Base-by-base conservation (phyloP, 331 rosid species). In the Prunus yedoensis region DNA sequence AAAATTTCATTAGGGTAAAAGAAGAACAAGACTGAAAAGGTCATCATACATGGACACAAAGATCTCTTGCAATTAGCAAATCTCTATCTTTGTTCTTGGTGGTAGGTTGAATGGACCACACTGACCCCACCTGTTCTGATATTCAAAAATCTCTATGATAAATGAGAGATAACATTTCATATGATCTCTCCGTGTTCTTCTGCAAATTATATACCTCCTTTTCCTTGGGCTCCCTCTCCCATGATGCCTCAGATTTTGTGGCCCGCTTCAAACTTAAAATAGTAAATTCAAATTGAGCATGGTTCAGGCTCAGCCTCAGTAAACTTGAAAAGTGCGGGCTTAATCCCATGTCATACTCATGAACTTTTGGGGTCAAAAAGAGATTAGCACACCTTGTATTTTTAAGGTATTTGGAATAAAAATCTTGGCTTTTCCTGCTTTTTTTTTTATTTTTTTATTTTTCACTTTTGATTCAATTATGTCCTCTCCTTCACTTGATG, bases 231-330 rank as follows among this genome's bases (percentile, higher is more conserved):
- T 45, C 51, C 10, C 11, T 61, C 38, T 16, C 69, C 28, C 53
- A 35, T 25, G 0, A 38, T 75, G 70, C 50, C 38, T 41, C 67
- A 23, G 57, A 57, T 73, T 72, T 67, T 46, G 5, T 51, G 79
- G 70, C 78, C 88, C 82, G 73, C 79, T 68, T 46, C 63, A 28
- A 57, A 71, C 62, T 16, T 1, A 7, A 18, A 4, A 72, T 3
- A 52, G 1, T 0, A 17, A 35, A 9, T 2, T 15, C 13, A 17
- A 64, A 9, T 18, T 35, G 32, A n/a, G 18, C 56, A 23, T 53
- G 25, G 12, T 68, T 66, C 15, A 70, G 87, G 66, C 43, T 64
- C 72, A 28, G 52, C 43, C 79, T 4, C 14, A 27, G 65, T 16
- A 23, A 32, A 59, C 54, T 12, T 16, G 0, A 59, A 51, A 12